Evolutionary conservation across 139 green algal genomes (phyloP), one percentile per base, ranked within the genome.

Genomic region (Eudorina sp.): DNA sequence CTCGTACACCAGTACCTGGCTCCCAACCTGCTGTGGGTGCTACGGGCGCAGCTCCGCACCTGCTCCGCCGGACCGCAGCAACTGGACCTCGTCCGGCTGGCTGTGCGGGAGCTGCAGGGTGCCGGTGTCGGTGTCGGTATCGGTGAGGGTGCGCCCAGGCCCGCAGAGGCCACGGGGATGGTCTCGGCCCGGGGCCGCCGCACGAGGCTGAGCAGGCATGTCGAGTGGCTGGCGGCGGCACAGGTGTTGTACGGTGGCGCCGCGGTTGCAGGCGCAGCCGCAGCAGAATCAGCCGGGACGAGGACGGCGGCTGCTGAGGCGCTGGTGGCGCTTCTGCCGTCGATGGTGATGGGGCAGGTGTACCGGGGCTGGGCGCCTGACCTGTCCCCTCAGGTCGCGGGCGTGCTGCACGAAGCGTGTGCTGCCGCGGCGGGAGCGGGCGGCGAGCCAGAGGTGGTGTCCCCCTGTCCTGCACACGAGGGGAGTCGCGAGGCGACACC

Each of bases 41-140:
- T 83, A 18, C 75, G 66, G 75, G 18, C 18, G 75, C 75, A 83
- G 48, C 75, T 83, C 46, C 46, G 75, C 7, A 83, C 48, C 0
- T 66, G 48, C 75, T 66, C 75, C 7, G 75, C 75, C 4, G 75
- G 75, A 31, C 48, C 48, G 0, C 1, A 36, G 21, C 75, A 83
- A 48, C 75, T 83, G 46, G 48, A 19, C 9, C 31, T 48, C 14
- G 75, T 68, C 7, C n/a, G n/a, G 16, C n/a, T 8, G 18, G 48
- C 48, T 4, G 19, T 83, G 75, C 0, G 31, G 38, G n/a, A 66
- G n/a, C 46, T 82, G 46, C 2, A 27, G n/a, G n/a, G n/a, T n/a
- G n/a, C n/a, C n/a, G n/a, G n/a, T n/a, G n/a, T n/a, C n/a, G n/a
- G n/a, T n/a, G n/a, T n/a, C n/a, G n/a, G n/a, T n/a, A n/a, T n/a